Conservation (phyloP, 495 filamentous ascomycete genomes). For the Corynascus novoguineensis region DNA sequence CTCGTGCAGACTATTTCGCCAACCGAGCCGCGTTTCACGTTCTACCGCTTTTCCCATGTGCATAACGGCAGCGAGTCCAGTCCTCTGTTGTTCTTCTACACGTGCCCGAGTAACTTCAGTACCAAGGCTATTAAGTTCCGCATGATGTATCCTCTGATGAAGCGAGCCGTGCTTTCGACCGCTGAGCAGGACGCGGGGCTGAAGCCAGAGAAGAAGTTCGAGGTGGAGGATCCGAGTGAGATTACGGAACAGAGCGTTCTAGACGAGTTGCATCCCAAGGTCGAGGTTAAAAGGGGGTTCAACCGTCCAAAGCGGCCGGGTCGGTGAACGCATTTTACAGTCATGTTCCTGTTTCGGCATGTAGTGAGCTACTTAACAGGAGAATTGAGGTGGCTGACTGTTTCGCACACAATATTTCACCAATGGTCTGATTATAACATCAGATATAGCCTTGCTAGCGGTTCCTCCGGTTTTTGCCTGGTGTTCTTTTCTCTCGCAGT, state of each 20-base stretch:
- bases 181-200: constrained; percentile 67
- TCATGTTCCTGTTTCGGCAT: too few relatives aligned
- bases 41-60: constrained; percentile 65
- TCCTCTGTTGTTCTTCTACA: constrained; percentile 87
- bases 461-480: too few relatives aligned
- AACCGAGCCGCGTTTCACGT: constrained; percentile 82
- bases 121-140: constrained; percentile 76
- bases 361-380: too few relatives aligned
- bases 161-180: constrained; percentile 60
- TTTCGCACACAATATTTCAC: too few relatives aligned
- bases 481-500: too few relatives aligned
- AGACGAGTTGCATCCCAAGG: constrained; percentile 70
- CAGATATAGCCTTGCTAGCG: too few relatives aligned
- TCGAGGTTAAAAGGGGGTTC: constrained; percentile 67
- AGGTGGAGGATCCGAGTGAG: constrained; percentile 62
- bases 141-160: constrained; percentile 90
- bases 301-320: constrained; percentile 87
- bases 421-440: too few relatives aligned
- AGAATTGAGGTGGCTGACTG: too few relatives aligned
- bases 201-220: constrained; percentile 66
- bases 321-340: too few relatives aligned
- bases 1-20: constrained; percentile 64
- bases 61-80: constrained; percentile 51
- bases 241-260: constrained; percentile 64
- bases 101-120: constrained; percentile 66